A percentile compares a stretch with the other conserved stretches of the same genome.
phyloP scores from a whole-genome alignment of 257 asterid species.

The Linaria vulgaris region DNA sequence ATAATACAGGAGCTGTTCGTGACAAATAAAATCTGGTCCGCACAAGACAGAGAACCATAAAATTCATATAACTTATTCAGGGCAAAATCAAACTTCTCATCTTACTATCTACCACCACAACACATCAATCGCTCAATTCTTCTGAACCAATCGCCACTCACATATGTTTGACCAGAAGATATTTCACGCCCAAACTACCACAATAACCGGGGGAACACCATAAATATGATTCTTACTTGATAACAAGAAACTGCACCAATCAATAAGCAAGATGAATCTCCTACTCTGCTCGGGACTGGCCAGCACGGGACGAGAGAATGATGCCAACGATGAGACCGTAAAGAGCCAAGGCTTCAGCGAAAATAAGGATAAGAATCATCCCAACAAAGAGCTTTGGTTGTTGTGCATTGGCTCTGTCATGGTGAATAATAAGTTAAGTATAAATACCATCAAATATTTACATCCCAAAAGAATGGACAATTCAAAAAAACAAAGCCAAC shows the following conservation, averaged over 20 bases:
- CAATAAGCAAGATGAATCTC: constrained; percentile 11
- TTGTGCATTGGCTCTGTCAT: constrained; percentile 58
- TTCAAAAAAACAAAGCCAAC: too few species aligned
- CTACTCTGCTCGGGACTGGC: constrained; percentile 65
- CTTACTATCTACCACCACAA: constrained; percentile 37
- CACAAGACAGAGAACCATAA: constrained; percentile 14
- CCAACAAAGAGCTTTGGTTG: constrained; percentile 66
- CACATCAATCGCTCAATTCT: constrained; percentile 26
- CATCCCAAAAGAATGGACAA: neutral
- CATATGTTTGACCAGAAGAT: constrained; percentile 17
- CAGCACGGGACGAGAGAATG: constrained; percentile 68
- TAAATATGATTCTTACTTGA: constrained; percentile 16
- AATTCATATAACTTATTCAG: constrained; percentile 27
- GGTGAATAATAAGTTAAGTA: constrained; percentile 11
- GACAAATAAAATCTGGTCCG: constrained; percentile 33
- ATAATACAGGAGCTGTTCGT: constrained; percentile 1
- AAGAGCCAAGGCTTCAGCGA: too few species aligned
- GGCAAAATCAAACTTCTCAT: constrained; percentile 24
- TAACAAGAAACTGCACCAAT: constrained; percentile 20
- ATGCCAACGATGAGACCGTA: constrained; percentile 64
- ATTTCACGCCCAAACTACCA: constrained; percentile 17
- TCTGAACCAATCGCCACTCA: constrained; percentile 27
- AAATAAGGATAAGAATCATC: constrained; percentile 60
- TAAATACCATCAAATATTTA: neutral
- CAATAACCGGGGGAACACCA: constrained; percentile 25